A percentile compares a stretch with the other conserved stretches of the same genome.
Conservation (phyloP, 805 yeast species). For the Maudiozyma bulderi region DNA sequence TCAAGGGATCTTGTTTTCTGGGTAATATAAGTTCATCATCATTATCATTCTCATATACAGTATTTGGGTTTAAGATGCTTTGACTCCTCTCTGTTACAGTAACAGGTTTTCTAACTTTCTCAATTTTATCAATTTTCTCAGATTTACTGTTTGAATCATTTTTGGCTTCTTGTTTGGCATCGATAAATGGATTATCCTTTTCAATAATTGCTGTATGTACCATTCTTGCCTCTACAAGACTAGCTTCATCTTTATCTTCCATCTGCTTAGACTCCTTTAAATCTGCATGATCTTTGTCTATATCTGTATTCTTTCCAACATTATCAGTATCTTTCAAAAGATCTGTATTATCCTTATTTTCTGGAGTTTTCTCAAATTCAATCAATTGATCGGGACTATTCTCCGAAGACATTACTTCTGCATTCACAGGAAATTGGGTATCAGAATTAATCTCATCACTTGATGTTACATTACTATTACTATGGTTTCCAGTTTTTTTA, state of each 20-base stretch:
- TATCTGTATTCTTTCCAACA: neutral
- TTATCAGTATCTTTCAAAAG: too few relatives aligned
- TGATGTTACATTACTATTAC: too few relatives aligned
- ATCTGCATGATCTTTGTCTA: neutral
- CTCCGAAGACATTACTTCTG: too few relatives aligned
- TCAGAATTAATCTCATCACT: too few relatives aligned
- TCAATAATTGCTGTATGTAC: slow-evolving; percentile 21
- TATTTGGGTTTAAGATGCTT: slow-evolving; percentile 11
- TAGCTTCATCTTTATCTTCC: neutral
- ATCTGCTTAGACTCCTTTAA: too few relatives aligned
- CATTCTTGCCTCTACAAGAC: slow-evolving; percentile 7
- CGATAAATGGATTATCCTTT: slow-evolving; percentile 25
- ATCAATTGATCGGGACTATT: too few relatives aligned
- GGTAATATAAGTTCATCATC: neutral
- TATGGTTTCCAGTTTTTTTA: too few relatives aligned
- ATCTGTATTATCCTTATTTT: too few relatives aligned
- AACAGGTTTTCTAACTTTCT: neutral
- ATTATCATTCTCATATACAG: slow-evolving; percentile 2
- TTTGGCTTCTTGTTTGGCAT: slow-evolving; percentile 2
- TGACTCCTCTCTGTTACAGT: slow-evolving; percentile 4
- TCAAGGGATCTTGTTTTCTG: neutral
- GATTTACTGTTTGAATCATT: neutral
- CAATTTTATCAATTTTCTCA: neutral
- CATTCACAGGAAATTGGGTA: too few relatives aligned
- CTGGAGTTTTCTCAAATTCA: too few relatives aligned